These are phyloP conservation scores for Aspergillus conjunctus DNA, from an alignment of 495 filamentous ascomycete genomes.

Conservation along the genomic window DNA sequence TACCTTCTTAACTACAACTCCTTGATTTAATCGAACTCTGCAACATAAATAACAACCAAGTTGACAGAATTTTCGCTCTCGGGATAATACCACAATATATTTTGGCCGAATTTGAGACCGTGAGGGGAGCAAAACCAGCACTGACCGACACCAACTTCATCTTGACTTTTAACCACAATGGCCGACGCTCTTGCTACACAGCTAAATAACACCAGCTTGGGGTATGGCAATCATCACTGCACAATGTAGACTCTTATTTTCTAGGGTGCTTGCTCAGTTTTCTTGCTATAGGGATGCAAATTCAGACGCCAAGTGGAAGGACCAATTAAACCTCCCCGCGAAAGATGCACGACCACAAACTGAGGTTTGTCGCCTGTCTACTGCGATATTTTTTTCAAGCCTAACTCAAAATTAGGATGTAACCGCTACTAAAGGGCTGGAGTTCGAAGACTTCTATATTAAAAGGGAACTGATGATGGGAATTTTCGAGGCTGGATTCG, in stretches of 20 bases:
- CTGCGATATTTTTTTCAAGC: neutral
- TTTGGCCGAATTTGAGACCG: too few species aligned
- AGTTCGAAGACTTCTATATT: constrained; percentile 95
- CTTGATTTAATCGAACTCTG: too few species aligned
- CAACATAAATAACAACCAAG: too few species aligned
- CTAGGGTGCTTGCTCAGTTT: constrained; percentile 22
- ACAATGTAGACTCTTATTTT: constrained; percentile 2
- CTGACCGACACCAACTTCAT: neutral
- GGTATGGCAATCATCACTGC: constrained; percentile 46
- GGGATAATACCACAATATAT: too few species aligned
- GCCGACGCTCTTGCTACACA: constrained; percentile 65
- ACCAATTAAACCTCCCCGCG: constrained; percentile 71
- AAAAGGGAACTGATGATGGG: constrained; percentile 96
- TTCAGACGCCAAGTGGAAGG: constrained; percentile 73
- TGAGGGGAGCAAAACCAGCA: neutral
- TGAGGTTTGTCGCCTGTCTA: constrained; percentile 63
- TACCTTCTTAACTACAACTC: too few species aligned
- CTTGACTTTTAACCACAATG: constrained; percentile 43
- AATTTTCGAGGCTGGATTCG: constrained; percentile 98
- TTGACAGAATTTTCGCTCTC: too few species aligned
- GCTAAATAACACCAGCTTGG: constrained; percentile 70
- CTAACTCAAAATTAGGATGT: constrained; percentile 68
- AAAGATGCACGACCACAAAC: constrained; percentile 92
- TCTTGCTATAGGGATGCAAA: constrained; percentile 49
- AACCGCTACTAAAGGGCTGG: constrained; percentile 92